Evolutionary conservation across 2,329 filamentous ascomycete species (phyloP).

Genomic region (Exophiala lecanii-corni): DNA sequence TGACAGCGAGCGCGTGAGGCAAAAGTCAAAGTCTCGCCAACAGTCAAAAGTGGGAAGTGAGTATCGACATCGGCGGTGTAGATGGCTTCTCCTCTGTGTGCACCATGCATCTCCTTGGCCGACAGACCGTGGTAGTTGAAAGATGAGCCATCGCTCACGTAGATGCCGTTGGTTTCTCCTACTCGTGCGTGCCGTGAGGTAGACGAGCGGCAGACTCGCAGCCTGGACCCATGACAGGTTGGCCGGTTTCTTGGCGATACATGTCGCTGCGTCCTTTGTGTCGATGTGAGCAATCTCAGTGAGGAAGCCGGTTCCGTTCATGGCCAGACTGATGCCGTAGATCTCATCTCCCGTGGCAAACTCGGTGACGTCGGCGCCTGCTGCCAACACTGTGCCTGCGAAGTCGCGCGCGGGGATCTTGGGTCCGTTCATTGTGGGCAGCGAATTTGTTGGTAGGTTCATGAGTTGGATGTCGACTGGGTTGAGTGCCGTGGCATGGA

Average conservation of each 20-base stretch:
- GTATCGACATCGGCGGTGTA: constrained; percentile 82
- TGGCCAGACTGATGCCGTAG: constrained; percentile 11
- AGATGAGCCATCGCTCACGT: constrained; percentile 61
- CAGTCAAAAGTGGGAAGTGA: constrained; percentile 71
- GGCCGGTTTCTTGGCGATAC: constrained; percentile 17
- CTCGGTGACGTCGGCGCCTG: constrained; percentile 6
- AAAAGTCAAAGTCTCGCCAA: constrained; percentile 68
- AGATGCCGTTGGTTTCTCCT: constrained; percentile 74
- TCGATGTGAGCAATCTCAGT: constrained; percentile 18
- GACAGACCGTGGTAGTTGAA: constrained; percentile 76
- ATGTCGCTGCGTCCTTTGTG: constrained; percentile 7
- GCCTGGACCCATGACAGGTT: constrained; percentile 15
- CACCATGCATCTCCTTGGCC: constrained; percentile 66
- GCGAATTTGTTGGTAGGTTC: constrained; percentile 18
- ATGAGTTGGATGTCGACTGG: constrained; percentile 22
- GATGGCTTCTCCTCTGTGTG: constrained; percentile 78
- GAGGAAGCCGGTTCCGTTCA: constrained; percentile 14
- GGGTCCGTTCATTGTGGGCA: constrained; percentile 14
- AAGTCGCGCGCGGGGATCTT: constrained; percentile 19
- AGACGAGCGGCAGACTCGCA: constrained; percentile 20
- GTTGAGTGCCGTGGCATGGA: constrained; percentile 17
- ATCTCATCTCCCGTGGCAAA: constrained; percentile 18
- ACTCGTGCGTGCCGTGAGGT: constrained; percentile 31
- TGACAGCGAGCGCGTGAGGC: constrained; percentile 52
- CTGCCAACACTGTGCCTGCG: constrained; percentile 14